These are phyloP conservation scores for Elsinoe batatas DNA, from an alignment of 2,329 filamentous ascomycete genomes.

Conservation along the genomic window DNA sequence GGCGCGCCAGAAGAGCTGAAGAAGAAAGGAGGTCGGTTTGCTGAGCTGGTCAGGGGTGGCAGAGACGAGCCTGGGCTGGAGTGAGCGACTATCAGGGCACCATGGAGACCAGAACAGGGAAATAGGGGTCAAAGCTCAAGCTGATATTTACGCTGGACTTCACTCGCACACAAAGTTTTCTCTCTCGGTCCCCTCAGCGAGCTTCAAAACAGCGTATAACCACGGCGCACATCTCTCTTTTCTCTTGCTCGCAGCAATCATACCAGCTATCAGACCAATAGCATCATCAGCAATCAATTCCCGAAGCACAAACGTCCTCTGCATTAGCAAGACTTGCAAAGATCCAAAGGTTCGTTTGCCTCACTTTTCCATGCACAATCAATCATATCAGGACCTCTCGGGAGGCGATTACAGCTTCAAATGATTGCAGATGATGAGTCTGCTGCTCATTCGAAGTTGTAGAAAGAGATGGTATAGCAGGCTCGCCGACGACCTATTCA, in stretches of 20 bases:
- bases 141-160: neutral
- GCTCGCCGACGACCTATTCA: neutral
- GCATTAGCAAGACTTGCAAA: neutral
- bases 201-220: neutral
- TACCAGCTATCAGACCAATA: neutral
- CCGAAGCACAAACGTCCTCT: neutral
- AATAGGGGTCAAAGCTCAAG: neutral
- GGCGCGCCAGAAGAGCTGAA: conserved; percentile 20
- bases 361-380: neutral
- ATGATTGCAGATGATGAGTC: neutral
- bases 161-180: neutral
- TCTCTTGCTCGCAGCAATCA: neutral
- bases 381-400: neutral
- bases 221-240: neutral
- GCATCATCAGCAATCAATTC: neutral
- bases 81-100: neutral
- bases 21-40: conserved; percentile 16
- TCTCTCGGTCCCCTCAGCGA: neutral
- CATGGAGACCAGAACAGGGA: neutral
- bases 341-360: neutral
- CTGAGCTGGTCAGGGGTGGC: conserved; percentile 8
- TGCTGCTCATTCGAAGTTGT: neutral
- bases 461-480: neutral
- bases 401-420: neutral
- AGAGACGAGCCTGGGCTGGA: neutral